phyloP scores from a whole-genome alignment of 2,329 filamentous ascomycete genomes.

The Beauveria rudraprayagi region DNA sequence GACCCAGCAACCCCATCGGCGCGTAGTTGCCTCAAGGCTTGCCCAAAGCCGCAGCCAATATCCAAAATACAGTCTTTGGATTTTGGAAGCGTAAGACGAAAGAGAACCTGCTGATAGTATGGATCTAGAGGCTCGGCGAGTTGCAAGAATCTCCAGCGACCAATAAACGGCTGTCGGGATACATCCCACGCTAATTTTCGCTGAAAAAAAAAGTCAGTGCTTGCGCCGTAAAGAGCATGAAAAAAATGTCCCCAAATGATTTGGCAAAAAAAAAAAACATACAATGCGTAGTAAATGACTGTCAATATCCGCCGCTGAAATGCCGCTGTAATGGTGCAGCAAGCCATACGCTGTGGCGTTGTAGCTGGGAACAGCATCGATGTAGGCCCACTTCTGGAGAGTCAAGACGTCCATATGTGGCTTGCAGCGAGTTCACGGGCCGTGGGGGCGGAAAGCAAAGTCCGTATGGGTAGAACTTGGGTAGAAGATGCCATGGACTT shows the following conservation, averaged over 20 bases:
- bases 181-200: slow-evolving; percentile 39
- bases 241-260: not conserved
- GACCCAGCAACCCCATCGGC: slow-evolving; percentile 40
- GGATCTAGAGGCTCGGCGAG: slow-evolving; percentile 33
- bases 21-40: slow-evolving; percentile 41
- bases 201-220: slow-evolving; percentile 19
- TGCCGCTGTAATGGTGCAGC: slow-evolving; percentile 31
- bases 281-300: slow-evolving; percentile 29
- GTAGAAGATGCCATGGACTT: not conserved
- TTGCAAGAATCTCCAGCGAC: slow-evolving; percentile 42
- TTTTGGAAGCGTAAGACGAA: slow-evolving; percentile 29
- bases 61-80: slow-evolving; percentile 37
- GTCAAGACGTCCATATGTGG: slow-evolving; percentile 28
- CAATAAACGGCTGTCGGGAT: slow-evolving; percentile 37
- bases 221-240: not conserved
- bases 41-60: slow-evolving; percentile 43
- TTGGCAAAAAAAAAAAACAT: slow-evolving; percentile 15
- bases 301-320: slow-evolving; percentile 27
- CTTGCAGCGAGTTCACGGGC: not conserved
- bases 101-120: slow-evolving; percentile 34
- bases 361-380: slow-evolving; percentile 28
- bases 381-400: slow-evolving; percentile 28
- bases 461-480: not conserved
- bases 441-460: not conserved
- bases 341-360: slow-evolving; percentile 28